Evolutionary conservation across 2,329 filamentous ascomycete genomes (phyloP).

Genomic region (Sporothrix protearum): DNA sequence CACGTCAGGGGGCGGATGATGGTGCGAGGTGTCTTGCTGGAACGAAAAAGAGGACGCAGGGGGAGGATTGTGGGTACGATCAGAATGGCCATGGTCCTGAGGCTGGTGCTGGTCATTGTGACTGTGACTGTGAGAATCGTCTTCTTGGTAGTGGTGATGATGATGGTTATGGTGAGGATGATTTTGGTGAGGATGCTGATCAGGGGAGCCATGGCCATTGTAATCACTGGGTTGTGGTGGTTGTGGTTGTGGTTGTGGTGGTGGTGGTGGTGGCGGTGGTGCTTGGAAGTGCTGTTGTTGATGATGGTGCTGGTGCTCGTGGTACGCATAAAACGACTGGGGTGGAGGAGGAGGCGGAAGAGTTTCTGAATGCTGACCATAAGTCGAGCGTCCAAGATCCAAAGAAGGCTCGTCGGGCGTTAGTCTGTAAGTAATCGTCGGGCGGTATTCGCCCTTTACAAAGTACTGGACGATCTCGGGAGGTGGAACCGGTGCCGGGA

Average conservation of each 20-base stretch:
- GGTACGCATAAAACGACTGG: slow-evolving; percentile 29
- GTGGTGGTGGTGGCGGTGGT: slow-evolving; percentile 26
- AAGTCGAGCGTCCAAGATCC: slow-evolving; percentile 28
- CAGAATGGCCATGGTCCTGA: slow-evolving; percentile 12
- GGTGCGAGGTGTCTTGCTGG: slow-evolving; percentile 24
- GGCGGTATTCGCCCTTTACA: slow-evolving; percentile 53
- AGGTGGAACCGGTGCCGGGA: slow-evolving; percentile 17
- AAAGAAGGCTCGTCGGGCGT: slow-evolving; percentile 38
- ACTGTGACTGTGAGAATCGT: slow-evolving; percentile 14
- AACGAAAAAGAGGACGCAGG: slow-evolving; percentile 12
- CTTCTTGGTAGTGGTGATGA: slow-evolving; percentile 28
- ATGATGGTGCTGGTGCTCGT: slow-evolving; percentile 27
- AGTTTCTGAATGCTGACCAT: slow-evolving; percentile 35
- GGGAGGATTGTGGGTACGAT: slow-evolving; percentile 2
- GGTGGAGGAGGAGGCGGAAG: slow-evolving; percentile 27
- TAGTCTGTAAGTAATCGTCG: slow-evolving; percentile 33
- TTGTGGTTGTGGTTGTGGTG: slow-evolving; percentile 10
- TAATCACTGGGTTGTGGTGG: slow-evolving; percentile 27
- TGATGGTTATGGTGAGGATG: slow-evolving; percentile 20
- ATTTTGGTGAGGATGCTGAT: slow-evolving; percentile 28
- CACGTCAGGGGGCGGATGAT: slow-evolving; percentile 33
- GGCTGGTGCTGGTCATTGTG: slow-evolving; percentile 12
- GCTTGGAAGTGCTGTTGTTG: slow-evolving; percentile 3
- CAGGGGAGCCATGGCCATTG: slow-evolving; percentile 25
- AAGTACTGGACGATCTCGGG: slow-evolving; percentile 49